A percentile compares a stretch with the other conserved stretches of the same genome.
These are phyloP conservation scores for Adenanthera pavonina DNA, from an alignment of 306 rosid species.

Conservation along the genomic window DNA sequence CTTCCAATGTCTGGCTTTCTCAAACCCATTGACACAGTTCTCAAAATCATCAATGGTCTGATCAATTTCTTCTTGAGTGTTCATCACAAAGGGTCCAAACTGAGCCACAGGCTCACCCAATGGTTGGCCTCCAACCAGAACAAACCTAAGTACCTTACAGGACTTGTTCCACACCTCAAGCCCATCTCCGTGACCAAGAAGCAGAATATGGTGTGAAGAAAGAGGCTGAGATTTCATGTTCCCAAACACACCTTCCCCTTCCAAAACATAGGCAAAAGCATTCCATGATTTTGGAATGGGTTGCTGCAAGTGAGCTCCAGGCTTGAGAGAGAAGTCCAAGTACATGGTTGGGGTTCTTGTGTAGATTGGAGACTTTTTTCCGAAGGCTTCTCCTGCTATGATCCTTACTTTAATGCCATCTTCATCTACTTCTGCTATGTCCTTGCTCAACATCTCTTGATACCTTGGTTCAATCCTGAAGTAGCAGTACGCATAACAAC, in stretches of 20 bases:
- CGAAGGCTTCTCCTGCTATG: conserved; percentile 92
- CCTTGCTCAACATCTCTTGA: conserved; percentile 83
- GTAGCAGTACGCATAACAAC: background rate
- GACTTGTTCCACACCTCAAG: conserved; percentile 88
- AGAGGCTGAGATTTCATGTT: conserved; percentile 49
- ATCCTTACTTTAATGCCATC: conserved; percentile 84
- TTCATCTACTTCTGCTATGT: conserved; percentile 64
- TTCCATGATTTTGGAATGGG: conserved; percentile 83
- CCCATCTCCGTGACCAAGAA: conserved; percentile 83
- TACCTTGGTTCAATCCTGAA: conserved; percentile 90
- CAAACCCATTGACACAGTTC: conserved; percentile 83
- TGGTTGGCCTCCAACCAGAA: conserved; percentile 88
- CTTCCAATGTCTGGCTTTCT: conserved; percentile 90
- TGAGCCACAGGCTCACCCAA: conserved; percentile 81
- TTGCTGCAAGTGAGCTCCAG: conserved; percentile 75
- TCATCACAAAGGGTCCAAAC: conserved; percentile 96
- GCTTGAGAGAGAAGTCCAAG: conserved; percentile 85
- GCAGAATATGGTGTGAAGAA: conserved; percentile 75
- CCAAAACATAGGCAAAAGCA: conserved; percentile 82
- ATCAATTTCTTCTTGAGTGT: conserved; percentile 86
- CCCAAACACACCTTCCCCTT: conserved; percentile 90
- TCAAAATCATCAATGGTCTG: conserved; percentile 90
- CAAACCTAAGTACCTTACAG: conserved; percentile 68
- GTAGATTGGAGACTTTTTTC: conserved; percentile 78
- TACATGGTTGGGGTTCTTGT: conserved; percentile 95